Evolutionary conservation across 2,329 filamentous ascomycete genomes (phyloP).

Genomic region (Coniochaeta prunicola): DNA sequence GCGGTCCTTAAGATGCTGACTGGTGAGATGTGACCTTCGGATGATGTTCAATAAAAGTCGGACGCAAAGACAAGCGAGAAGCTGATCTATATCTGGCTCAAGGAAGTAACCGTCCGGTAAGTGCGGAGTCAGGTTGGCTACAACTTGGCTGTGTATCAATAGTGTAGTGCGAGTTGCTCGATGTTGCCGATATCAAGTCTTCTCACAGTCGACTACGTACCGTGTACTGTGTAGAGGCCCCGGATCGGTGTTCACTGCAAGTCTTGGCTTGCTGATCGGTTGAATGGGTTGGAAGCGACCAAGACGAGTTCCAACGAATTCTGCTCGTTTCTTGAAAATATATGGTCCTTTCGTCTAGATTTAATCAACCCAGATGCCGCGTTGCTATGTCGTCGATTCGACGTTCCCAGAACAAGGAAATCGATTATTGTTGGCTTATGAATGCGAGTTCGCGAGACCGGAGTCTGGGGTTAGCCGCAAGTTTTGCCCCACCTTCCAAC

Average conservation of each 20-base stretch:
- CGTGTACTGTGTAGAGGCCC: neutral
- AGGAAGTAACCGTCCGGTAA: neutral
- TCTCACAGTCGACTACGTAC: neutral
- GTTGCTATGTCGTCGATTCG: neutral
- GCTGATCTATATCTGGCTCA: neutral
- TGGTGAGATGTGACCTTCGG: neutral
- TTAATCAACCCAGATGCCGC: neutral
- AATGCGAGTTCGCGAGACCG: neutral
- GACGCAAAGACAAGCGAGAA: neutral
- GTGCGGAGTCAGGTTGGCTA: neutral
- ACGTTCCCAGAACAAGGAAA: neutral
- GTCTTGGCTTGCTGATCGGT: neutral
- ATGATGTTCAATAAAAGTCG: neutral
- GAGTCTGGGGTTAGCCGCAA: neutral
- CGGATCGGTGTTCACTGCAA: neutral
- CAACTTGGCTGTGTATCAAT: neutral
- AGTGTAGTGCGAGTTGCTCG: neutral
- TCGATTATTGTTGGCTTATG: neutral
- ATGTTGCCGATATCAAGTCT: neutral
- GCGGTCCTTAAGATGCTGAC: neutral
- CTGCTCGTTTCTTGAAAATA: neutral
- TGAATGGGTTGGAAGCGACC: neutral
- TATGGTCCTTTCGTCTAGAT: neutral
- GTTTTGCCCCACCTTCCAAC: neutral
- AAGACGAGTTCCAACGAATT: neutral